phyloP scores from a whole-genome alignment of 2,329 filamentous ascomycete genomes.

The Trichoderma breve region DNA sequence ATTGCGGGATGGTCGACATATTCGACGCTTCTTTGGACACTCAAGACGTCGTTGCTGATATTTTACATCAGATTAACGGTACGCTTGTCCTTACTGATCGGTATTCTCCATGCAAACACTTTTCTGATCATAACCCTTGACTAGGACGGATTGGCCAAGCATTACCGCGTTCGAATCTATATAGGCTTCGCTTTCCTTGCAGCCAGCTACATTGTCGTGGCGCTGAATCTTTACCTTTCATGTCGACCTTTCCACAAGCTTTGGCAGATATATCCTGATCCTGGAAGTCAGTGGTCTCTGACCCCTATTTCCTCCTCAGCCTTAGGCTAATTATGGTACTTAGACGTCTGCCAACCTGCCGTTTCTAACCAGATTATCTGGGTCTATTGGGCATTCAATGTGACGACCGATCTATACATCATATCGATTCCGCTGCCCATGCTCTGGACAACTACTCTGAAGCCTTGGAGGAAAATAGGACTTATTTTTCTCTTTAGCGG shows the following conservation, averaged over 20 bases:
- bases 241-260: constrained; percentile 53
- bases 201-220: constrained; percentile 47
- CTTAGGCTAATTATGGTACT: not conserved
- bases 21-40: constrained; percentile 50
- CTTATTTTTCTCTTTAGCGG: constrained; percentile 41
- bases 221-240: constrained; percentile 50
- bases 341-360: constrained; percentile 48
- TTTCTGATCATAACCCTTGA: not conserved
- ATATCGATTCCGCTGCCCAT: constrained; percentile 58
- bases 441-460: constrained; percentile 40
- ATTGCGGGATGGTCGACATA: constrained; percentile 56
- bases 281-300: constrained; percentile 45
- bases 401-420: constrained; percentile 57
- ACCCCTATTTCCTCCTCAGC: not conserved
- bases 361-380: constrained; percentile 51
- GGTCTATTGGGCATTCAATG: constrained; percentile 52
- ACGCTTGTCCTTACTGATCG: not conserved
- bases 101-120: not conserved
- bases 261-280: constrained; percentile 60
- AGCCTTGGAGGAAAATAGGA: constrained; percentile 37
- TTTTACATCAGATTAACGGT: constrained; percentile 55
- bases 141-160: constrained; percentile 11
- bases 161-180: constrained; percentile 45
- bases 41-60: constrained; percentile 56
- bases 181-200: constrained; percentile 51